Conservation (phyloP, 371 early-diverging fungal genomes). For the Circinella umbellata region DNA sequence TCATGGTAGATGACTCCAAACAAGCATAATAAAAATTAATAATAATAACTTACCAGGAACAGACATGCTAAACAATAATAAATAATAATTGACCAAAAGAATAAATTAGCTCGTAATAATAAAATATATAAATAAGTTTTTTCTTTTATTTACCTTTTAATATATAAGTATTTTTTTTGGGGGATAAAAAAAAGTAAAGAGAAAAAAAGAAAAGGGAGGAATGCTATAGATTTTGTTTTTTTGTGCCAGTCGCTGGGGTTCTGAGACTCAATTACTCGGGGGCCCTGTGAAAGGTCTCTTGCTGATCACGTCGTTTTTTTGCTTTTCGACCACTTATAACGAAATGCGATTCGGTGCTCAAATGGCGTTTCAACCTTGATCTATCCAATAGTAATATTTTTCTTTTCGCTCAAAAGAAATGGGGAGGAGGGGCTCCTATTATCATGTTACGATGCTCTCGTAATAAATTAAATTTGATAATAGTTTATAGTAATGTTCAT, state of each 20-base stretch:
- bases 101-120: not conserved
- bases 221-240: not conserved
- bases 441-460: too few species aligned
- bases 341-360: not conserved
- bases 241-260: conserved; percentile 1
- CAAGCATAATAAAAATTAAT: not conserved
- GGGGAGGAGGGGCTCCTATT: too few species aligned
- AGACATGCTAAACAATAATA: conserved; percentile 21
- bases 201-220: conserved; percentile 1
- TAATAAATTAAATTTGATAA: too few species aligned
- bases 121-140: not conserved
- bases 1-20: not conserved
- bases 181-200: not conserved
- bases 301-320: conserved; percentile 1
- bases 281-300: not conserved
- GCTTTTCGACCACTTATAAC: not conserved
- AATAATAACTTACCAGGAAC: conserved; percentile 26
- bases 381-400: not conserved
- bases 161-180: not conserved
- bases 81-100: not conserved
- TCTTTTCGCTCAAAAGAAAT: too few species aligned
- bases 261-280: not conserved
- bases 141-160: too few species aligned
- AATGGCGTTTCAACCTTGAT: not conserved
- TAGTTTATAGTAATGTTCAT: too few species aligned